phyloP scores from a whole-genome alignment of 2,329 filamentous ascomycete species.

The Phialemoniopsis sp. region DNA sequence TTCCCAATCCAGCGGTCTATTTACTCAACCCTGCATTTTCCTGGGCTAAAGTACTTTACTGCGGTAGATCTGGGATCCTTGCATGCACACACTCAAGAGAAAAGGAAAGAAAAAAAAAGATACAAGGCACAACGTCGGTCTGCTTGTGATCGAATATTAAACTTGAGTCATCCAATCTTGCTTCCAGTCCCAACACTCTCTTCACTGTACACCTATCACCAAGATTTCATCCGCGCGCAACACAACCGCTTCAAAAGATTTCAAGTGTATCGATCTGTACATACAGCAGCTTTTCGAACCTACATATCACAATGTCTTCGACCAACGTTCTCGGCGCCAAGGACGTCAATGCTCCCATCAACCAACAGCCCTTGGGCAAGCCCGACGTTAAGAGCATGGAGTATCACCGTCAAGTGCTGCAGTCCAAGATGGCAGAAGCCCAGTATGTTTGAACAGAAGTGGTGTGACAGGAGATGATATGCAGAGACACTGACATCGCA shows the following conservation, averaged over 20 bases:
- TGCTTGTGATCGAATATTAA: too few species aligned
- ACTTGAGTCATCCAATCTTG: not conserved
- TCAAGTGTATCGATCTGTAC: too few species aligned
- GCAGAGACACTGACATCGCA: not conserved
- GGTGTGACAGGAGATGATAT: not conserved
- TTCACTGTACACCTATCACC: too few species aligned
- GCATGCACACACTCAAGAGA: too few species aligned
- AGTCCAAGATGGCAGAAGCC: slow-evolving; percentile 65
- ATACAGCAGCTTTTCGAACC: not conserved
- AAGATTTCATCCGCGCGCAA: too few species aligned
- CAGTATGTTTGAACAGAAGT: slow-evolving; percentile 55
- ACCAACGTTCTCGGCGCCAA: slow-evolving; percentile 58
- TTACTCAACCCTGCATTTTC: slow-evolving; percentile 9
- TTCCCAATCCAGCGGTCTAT: slow-evolving; percentile 16
- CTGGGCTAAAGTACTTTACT: too few species aligned
- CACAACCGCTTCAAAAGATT: too few species aligned
- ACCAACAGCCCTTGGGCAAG: slow-evolving; percentile 45
- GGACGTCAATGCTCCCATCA: slow-evolving; percentile 59
- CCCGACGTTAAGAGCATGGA: slow-evolving; percentile 63
- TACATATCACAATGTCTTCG: slow-evolving; percentile 51
- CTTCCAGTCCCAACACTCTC: too few species aligned
- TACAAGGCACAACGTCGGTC: too few species aligned
- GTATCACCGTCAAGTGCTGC: slow-evolving; percentile 71
- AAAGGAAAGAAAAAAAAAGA: too few species aligned
- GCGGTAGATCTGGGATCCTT: too few species aligned